phyloP scores from a whole-genome alignment of 2,329 filamentous ascomycete genomes.

The Dothideomycetidae sp. region DNA sequence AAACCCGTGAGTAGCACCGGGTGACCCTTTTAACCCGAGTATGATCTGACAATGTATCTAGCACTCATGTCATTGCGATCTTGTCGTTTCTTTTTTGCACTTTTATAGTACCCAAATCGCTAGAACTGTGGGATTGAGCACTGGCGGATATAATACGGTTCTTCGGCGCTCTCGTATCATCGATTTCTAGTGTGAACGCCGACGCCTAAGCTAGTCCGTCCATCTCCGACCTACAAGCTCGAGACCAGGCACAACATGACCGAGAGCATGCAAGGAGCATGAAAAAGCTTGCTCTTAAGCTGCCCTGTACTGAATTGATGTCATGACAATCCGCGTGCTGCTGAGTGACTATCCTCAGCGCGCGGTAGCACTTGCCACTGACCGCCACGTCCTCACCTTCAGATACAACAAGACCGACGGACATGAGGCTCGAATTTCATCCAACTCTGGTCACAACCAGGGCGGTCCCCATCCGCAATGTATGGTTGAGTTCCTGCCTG shows the following conservation, averaged over 20 bases:
- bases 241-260: too few relatives aligned
- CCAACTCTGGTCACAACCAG: constrained; percentile 23
- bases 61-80: neutral
- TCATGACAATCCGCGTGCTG: constrained; percentile 58
- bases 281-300: too few relatives aligned
- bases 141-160: too few relatives aligned
- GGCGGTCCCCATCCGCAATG: constrained; percentile 43
- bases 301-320: too few relatives aligned
- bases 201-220: too few relatives aligned
- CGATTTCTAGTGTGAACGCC: too few relatives aligned
- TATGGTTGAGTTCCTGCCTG: constrained; percentile 72
- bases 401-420: constrained; percentile 56
- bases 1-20: neutral
- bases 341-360: constrained; percentile 78
- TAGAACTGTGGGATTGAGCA: too few relatives aligned
- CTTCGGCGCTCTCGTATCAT: too few relatives aligned
- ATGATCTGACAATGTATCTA: neutral
- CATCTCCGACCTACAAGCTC: too few relatives aligned
- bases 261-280: too few relatives aligned
- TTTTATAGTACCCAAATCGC: too few relatives aligned
- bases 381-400: constrained; percentile 69
- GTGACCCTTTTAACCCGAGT: neutral
- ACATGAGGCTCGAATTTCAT: constrained; percentile 32
- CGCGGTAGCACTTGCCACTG: constrained; percentile 71
- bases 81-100: neutral